Evolutionary conservation across 331 rosid genomes (phyloP), one percentile per base, ranked within the genome.

Genomic region (Prunus yedoensis): DNA sequence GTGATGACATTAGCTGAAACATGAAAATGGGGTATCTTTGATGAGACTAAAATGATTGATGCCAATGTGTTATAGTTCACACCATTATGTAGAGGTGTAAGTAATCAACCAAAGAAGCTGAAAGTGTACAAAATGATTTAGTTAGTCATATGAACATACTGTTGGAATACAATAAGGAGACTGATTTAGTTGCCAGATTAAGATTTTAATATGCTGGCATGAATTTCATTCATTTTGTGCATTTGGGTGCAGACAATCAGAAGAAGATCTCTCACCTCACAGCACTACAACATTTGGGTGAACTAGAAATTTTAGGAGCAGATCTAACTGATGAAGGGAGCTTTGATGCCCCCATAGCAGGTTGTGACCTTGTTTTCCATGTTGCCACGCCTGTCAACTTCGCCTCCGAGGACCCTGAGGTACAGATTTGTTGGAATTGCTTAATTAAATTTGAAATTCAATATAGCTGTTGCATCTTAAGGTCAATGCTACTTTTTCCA

Each of bases 331-430:
- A 79, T 41, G 96, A 85, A 46, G 86, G 73, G 45, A 76, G 88
- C 64, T 90, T 92, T 60, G 94, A 90, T 79, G 90, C 87, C 27
- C 91, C 97, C 1, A 65, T 90, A 62, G 81, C 87, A 28, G 96
- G 88, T 18, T 92, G 92, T 86, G 89, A 92, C 27, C 67, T 88
- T 45, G 97, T 92, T 63, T 92, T 90, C 85, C 94, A 90, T 73
- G 83, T 92, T 57, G 97, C 97, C 21, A 89, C 96, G 5, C 97
- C 96, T 8, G 91, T 92, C 41, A 68, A 90, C 84, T 88, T 92
- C 77, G 93, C 89, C 74, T 92, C 97, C 3, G 63, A 85, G 83
- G 94, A 92, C 54, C 97, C 97, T 0, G 97, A 92, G 96, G 97
- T 90, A 84, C 16, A 60, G 32, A 50, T 5, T 28, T 18, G 3